A percentile compares a stretch with the other conserved stretches of the same genome.
Conservation (phyloP, 2,329 filamentous ascomycete species). For the Pseudofabraea citricarpa region DNA sequence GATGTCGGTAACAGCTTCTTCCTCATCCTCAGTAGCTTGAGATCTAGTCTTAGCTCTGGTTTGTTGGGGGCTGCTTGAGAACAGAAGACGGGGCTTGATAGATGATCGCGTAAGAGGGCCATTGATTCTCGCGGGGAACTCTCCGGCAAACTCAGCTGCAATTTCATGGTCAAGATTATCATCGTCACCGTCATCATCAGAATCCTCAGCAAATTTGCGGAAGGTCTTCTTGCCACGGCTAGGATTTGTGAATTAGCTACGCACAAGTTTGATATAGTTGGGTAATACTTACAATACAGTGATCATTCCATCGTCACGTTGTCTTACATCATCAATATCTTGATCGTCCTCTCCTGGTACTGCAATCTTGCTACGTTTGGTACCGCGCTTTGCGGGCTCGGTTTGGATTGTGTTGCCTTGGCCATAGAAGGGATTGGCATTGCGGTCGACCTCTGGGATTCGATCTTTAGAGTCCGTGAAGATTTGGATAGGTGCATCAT, state of each 20-base stretch:
- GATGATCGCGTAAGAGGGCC: constrained; percentile 59
- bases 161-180: constrained; percentile 19
- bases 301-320: constrained; percentile 69
- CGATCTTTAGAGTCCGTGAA: constrained; percentile 79
- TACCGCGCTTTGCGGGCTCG: constrained; percentile 42
- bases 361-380: constrained; percentile 47
- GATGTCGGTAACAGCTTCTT: constrained; percentile 47
- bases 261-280: no score
- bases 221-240: constrained; percentile 79
- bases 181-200: constrained; percentile 18
- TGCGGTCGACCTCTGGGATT: constrained; percentile 62
- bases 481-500: constrained; percentile 57
- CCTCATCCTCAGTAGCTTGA: constrained; percentile 52
- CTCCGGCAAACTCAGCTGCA: constrained; percentile 28
- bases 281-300: constrained; percentile 70
- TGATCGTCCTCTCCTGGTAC: constrained; percentile 49
- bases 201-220: constrained; percentile 45
- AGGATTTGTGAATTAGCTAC: no score
- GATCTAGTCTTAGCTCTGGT: constrained; percentile 51
- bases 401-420: constrained; percentile 34
- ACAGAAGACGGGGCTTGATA: constrained; percentile 69
- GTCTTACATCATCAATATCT: constrained; percentile 46
- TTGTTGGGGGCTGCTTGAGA: constrained; percentile 41
- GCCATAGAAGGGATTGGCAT: constrained; percentile 70
- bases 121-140: constrained; percentile 27